Conservation (phyloP, 371 early-diverging fungal genomes). For the Lichtheimia hyalospora region DNA sequence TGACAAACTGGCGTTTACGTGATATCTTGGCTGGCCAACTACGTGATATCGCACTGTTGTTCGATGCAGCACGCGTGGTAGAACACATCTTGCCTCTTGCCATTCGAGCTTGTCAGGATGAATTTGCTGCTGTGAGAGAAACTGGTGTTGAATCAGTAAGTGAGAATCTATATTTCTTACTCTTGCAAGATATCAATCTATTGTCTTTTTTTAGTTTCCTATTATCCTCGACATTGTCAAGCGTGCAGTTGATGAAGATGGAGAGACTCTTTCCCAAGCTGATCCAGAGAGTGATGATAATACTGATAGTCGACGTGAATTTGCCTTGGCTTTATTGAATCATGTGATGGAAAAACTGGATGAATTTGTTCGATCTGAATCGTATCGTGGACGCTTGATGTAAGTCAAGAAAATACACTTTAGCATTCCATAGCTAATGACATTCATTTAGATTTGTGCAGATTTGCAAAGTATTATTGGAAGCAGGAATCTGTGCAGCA, state of each 20-base stretch:
- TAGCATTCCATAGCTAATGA: neutral
- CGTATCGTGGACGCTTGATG: conserved; percentile 43
- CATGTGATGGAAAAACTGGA: conserved; percentile 54
- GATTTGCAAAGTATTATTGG: conserved; percentile 36
- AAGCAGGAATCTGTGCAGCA: conserved; percentile 36
- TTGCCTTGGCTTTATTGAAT: conserved; percentile 38
- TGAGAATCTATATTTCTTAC: neutral
- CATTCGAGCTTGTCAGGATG: conserved; percentile 56
- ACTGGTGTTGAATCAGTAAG: conserved; percentile 55
- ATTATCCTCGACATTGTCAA: conserved; percentile 48
- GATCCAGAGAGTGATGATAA: conserved; percentile 24
- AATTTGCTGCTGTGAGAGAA: conserved; percentile 57
- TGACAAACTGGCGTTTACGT: conserved; percentile 58
- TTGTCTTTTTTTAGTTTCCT: conserved; percentile 35
- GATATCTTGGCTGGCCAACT: conserved; percentile 57
- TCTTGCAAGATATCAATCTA: neutral
- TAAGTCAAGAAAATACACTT: conserved; percentile 14
- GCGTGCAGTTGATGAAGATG: conserved; percentile 47
- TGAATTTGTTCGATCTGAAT: conserved; percentile 43
- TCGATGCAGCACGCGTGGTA: conserved; percentile 53
- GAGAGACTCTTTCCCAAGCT: conserved; percentile 37
- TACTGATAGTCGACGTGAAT: conserved; percentile 33
- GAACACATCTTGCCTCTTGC: conserved; percentile 55
- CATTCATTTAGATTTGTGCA: conserved; percentile 31
- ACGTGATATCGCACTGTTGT: conserved; percentile 46